Evolutionary conservation across 441 rosid genomes (phyloP).

Genomic region (Brassica balearica): DNA sequence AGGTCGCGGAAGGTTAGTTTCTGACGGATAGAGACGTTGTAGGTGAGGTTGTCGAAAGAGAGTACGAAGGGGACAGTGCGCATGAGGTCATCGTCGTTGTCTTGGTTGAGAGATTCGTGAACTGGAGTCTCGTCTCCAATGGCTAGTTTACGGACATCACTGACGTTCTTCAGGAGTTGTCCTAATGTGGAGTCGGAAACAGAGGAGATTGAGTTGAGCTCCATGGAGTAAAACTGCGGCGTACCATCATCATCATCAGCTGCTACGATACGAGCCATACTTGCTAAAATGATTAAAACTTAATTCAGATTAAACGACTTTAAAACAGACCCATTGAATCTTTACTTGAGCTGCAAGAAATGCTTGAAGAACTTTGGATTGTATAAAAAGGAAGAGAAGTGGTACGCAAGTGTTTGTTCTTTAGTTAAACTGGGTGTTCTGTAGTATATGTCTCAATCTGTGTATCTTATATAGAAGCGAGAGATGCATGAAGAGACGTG

Average conservation of each 20-base stretch:
- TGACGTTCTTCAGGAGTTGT: slow-evolving; percentile 74
- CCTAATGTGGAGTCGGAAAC: slow-evolving; percentile 58
- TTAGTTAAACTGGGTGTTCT: background rate
- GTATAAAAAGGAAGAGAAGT: background rate
- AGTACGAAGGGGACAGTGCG: slow-evolving; percentile 73
- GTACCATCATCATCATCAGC: slow-evolving; percentile 47
- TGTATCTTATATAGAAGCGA: slow-evolving; percentile 32
- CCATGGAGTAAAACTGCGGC: slow-evolving; percentile 50
- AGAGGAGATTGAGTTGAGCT: slow-evolving; percentile 43
- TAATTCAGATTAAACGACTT: background rate
- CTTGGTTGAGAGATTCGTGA: slow-evolving; percentile 47
- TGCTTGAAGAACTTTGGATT: background rate
- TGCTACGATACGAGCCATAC: slow-evolving; percentile 69
- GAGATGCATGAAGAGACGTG: slow-evolving; percentile 41
- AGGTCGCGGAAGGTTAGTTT: slow-evolving; percentile 48
- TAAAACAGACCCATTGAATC: slow-evolving; percentile 19
- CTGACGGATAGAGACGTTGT: slow-evolving; percentile 64
- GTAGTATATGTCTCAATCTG: background rate
- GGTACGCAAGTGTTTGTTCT: background rate
- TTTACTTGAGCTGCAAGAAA: slow-evolving; percentile 6
- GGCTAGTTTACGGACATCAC: slow-evolving; percentile 65
- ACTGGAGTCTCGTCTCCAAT: slow-evolving; percentile 84
- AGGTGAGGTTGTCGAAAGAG: slow-evolving; percentile 72
- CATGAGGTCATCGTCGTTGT: slow-evolving; percentile 37
- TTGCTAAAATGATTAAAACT: background rate